phyloP scores from a whole-genome alignment of 768 basidiomycete genomes.

The Neoboletus brunneissimus region DNA sequence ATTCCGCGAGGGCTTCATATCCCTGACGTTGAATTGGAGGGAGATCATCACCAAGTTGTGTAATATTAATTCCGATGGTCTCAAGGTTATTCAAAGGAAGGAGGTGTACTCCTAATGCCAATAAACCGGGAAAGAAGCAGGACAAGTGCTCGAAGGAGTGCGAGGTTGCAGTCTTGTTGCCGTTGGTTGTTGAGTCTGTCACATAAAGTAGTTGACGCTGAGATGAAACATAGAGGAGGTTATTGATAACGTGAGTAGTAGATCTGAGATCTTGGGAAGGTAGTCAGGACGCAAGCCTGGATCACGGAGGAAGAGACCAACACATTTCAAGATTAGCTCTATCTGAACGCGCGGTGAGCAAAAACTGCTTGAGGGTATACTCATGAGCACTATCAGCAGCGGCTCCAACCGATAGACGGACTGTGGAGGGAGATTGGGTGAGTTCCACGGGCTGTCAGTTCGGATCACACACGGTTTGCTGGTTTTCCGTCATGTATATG shows the following conservation, averaged over 20 bases:
- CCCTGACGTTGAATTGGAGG: conserved; percentile 24
- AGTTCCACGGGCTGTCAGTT: background rate
- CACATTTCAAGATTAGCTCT: conserved; percentile 62
- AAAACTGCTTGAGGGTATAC: conserved; percentile 71
- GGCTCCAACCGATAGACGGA: conserved; percentile 57
- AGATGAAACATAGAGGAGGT: conserved; percentile 66
- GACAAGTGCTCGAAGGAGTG: conserved; percentile 70
- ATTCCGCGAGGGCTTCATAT: conserved; percentile 40
- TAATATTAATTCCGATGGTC: conserved; percentile 45
- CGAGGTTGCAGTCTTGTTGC: conserved; percentile 35
- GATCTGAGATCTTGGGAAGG: conserved; percentile 50
- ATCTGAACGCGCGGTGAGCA: conserved; percentile 63
- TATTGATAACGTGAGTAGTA: conserved; percentile 59
- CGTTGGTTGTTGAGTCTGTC: conserved; percentile 44
- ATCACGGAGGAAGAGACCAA: conserved; percentile 33
- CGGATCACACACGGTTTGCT: conserved; percentile 41
- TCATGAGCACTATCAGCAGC: conserved; percentile 75
- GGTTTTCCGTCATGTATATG: conserved; percentile 47
- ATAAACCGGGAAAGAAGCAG: conserved; percentile 73
- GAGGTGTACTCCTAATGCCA: conserved; percentile 66
- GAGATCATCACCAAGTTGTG: conserved; percentile 33
- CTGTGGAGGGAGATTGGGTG: conserved; percentile 16
- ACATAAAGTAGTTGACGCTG: conserved; percentile 66
- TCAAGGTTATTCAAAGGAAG: conserved; percentile 56
- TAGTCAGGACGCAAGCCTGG: conserved; percentile 2